Percentiles rank a stretch among this genome's conserved stretches.
These are phyloP conservation scores for Medicago arabica DNA, from an alignment of 306 rosid genomes.

Conservation along the genomic window DNA sequence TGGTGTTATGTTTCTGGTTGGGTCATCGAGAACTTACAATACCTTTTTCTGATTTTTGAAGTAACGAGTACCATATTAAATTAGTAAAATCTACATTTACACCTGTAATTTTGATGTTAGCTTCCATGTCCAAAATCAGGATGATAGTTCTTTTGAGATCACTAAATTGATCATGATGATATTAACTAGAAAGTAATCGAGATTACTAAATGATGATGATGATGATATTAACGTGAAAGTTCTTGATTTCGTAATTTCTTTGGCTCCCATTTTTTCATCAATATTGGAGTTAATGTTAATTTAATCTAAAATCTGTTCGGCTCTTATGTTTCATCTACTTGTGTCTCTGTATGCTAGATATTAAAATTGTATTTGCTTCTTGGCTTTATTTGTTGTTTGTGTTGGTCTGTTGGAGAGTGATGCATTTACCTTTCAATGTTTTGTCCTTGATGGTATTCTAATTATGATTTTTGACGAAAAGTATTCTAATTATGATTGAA, in stretches of 20 bases:
- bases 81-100: not conserved
- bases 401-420: not conserved
- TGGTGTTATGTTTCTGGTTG: not conserved
- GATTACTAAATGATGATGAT: not conserved
- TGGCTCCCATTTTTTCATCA: no score
- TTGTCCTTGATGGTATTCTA: constrained; percentile 1
- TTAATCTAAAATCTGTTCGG: no score
- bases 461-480: no score
- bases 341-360: not conserved
- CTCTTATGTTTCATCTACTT: no score
- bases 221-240: not conserved
- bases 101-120: constrained; percentile 1
- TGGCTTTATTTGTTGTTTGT: not conserved
- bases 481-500: no score
- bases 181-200: not conserved
- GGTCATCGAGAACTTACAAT: not conserved
- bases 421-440: constrained; percentile 4
- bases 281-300: no score
- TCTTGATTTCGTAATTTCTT: not conserved
- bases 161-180: not conserved
- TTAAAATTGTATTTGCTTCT: constrained; percentile 2
- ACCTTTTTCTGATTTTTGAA: not conserved
- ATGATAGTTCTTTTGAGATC: not conserved
- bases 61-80: not conserved
- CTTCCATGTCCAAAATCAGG: not conserved